Evolutionary conservation across 169 alveolate species (phyloP), one percentile per base, ranked within the genome.

Genomic region (Besnoitia besnoiti): DNA sequence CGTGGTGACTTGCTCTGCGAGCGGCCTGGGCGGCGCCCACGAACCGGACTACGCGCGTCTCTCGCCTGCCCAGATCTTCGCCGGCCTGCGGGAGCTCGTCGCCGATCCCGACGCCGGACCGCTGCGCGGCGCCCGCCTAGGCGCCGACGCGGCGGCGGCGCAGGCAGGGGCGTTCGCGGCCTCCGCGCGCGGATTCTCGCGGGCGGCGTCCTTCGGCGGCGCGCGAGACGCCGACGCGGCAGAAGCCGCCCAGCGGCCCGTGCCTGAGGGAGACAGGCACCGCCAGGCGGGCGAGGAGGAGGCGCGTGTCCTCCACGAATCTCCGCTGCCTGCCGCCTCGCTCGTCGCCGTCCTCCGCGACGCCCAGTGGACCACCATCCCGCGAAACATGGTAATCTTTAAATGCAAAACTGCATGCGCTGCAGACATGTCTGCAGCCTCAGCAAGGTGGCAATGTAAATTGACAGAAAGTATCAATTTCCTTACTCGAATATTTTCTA

Each of bases 291-390:
- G 30, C 27, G 67, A 5, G 3, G 30, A 5, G 1, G 67, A n/a
- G n/a, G 67, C 7, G n/a, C 33, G 24, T n/a, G 12, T 3, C 27
- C 33, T n/a, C 67, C 67, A 21, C 67, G 67, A 55, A 5, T 21
- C 14, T n/a, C 46, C 8, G 10, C 46, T 73, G 24, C 82, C 82
- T 19, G 82, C 85, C 3, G 47, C 61, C 1, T 44, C 82, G 10
- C 35, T 87, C 30, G 91, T 87, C 30, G n/a, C 73, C 14, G 91
- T 87, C 44, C 67, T 87, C 33, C 67, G 91, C 4, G 91, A 87
- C 39, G 4, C 62, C 47, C 55, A 87, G 67, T 87, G 91, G 91
- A 8, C 0, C 19, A 59, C 85, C 30, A 33, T 62, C 27, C 91
- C 91, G 14, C 30, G 49, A 35, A 87, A 87, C 46, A 61, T 87